Percentiles rank a stretch among this genome's conserved stretches.
phyloP scores from a whole-genome alignment of 306 rosid species.

The Quercus agrifolia region DNA sequence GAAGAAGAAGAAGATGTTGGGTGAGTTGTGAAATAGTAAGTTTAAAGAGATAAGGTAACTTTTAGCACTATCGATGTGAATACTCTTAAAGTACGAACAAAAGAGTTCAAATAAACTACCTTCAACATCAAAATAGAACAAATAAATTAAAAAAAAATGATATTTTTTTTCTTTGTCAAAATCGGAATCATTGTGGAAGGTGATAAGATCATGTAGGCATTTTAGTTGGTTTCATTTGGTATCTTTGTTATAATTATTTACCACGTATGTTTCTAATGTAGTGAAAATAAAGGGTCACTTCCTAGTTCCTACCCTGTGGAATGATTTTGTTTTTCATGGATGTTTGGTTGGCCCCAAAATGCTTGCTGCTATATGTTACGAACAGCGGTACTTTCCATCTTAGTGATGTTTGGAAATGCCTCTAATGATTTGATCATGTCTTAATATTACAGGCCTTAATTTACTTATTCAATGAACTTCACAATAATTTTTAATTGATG shows the following conservation, averaged over 20 bases:
- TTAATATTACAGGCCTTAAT: background rate
- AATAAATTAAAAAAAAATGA: too few species aligned
- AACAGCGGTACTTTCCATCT: background rate
- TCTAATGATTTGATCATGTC: background rate
- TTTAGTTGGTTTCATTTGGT: background rate
- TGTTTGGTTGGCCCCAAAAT: background rate
- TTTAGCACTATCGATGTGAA: too few species aligned
- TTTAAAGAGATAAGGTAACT: too few species aligned
- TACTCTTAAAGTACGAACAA: too few species aligned
- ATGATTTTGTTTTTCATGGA: background rate
- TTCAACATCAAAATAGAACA: too few species aligned
- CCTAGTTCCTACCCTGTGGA: background rate
- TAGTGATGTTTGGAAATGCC: background rate
- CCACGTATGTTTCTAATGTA: background rate
- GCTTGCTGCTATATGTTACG: background rate
- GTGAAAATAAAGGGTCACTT: background rate
- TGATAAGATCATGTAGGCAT: background rate
- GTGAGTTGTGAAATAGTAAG: too few species aligned
- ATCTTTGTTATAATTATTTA: background rate
- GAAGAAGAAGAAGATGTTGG: too few species aligned
- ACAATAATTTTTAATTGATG: conserved; percentile 11
- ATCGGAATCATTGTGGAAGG: background rate
- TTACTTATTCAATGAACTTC: conserved; percentile 16
- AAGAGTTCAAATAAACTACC: too few species aligned
- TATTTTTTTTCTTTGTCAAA: too few species aligned